These are phyloP conservation scores for Corynespora cassiicola DNA, from an alignment of 2,329 filamentous ascomycete species.

Conservation along the genomic window DNA sequence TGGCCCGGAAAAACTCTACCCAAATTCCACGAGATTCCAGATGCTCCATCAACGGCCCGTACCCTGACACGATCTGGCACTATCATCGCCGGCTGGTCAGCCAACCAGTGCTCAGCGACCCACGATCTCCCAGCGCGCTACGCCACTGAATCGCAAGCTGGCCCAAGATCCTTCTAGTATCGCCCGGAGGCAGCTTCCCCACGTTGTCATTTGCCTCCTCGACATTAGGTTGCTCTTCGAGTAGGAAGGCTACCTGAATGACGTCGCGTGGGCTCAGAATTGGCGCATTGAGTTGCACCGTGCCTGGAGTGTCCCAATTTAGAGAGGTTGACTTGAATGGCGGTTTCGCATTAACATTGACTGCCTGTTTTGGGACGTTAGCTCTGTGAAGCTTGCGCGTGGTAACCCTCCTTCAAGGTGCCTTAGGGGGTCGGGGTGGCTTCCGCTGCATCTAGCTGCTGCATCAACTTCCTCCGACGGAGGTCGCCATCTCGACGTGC, in stretches of 20 bases:
- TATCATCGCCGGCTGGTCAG: constrained; percentile 54
- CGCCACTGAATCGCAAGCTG: constrained; percentile 88
- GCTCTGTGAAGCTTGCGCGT: constrained; percentile 12
- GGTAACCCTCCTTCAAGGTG: too few species aligned
- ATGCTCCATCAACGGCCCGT: too few species aligned
- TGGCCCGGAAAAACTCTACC: not conserved
- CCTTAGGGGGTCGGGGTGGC: constrained; percentile 12
- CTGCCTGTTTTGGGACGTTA: constrained; percentile 28
- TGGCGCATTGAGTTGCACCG: constrained; percentile 43
- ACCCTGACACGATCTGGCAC: too few species aligned
- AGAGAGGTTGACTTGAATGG: constrained; percentile 61
- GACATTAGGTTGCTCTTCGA: constrained; percentile 60
- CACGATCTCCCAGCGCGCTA: constrained; percentile 86
- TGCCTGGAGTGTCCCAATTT: constrained; percentile 59
- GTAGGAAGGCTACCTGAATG: constrained; percentile 68
- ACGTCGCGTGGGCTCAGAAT: constrained; percentile 68
- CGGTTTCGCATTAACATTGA: constrained; percentile 56
- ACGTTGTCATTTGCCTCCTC: constrained; percentile 52
- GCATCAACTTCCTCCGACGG: constrained; percentile 10
- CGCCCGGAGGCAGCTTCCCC: constrained; percentile 18
- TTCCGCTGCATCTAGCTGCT: constrained; percentile 18
- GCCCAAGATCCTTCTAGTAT: constrained; percentile 70
- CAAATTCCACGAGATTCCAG: too few species aligned
- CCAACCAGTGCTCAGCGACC: constrained; percentile 86
- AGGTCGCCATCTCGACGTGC: not conserved